Conservation (phyloP, 2,329 filamentous ascomycete species). For the Nigrospora oryzae region DNA sequence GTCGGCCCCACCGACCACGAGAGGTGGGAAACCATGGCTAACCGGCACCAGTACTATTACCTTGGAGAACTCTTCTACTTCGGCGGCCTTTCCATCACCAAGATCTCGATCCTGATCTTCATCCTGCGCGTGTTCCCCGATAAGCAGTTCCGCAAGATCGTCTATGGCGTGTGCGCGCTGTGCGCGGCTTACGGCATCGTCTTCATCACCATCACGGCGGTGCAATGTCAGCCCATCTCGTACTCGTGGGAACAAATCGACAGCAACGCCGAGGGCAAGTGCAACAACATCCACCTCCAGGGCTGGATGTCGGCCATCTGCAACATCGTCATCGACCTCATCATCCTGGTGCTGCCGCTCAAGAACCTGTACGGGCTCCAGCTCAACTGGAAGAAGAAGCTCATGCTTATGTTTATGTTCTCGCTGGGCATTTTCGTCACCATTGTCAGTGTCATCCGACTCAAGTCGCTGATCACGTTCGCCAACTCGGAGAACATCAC, state of each 20-base stretch:
- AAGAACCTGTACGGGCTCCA: conserved; percentile 19
- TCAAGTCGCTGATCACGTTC: conserved; percentile 31
- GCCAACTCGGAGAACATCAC: conserved; percentile 29
- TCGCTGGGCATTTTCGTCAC: conserved; percentile 29
- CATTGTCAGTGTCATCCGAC: conserved; percentile 33
- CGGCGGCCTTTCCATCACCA: conserved; percentile 19
- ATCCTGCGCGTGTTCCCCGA: conserved; percentile 22
- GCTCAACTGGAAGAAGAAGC: conserved; percentile 20
- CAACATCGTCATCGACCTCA: conserved; percentile 18
- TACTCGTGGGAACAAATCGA: conserved; percentile 19
- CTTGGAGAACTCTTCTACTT: conserved; percentile 24
- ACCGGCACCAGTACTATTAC: conserved; percentile 15
- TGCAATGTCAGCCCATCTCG: conserved; percentile 23
- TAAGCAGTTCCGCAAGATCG: conserved; percentile 13
- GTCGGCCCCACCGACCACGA: not conserved
- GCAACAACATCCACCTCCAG: conserved; percentile 22
- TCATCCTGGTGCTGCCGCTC: conserved; percentile 20
- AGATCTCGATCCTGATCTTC: conserved; percentile 24
- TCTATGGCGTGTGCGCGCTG: conserved; percentile 17
- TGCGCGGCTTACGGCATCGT: conserved; percentile 14
- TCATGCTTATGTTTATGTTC: conserved; percentile 25
- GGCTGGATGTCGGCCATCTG: conserved; percentile 18
- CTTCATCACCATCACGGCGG: conserved; percentile 11
- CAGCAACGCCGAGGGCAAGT: conserved; percentile 10
- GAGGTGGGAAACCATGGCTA: no score